phyloP scores from a whole-genome alignment of 2,329 filamentous ascomycete species.

The Hirsutella thompsonii region DNA sequence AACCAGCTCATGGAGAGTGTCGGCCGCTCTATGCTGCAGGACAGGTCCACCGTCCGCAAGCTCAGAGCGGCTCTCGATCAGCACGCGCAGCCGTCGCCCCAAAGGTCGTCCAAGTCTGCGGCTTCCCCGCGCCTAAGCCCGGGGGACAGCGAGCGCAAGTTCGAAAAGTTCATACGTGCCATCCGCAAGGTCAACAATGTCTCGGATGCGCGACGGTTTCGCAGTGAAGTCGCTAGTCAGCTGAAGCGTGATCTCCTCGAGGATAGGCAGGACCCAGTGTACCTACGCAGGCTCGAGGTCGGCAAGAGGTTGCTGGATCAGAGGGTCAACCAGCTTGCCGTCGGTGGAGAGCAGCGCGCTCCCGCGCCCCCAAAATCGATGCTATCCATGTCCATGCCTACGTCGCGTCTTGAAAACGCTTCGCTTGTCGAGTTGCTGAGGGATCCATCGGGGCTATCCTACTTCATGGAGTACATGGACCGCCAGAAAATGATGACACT shows the following conservation, averaged over 20 bases:
- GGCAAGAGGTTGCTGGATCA: slow-evolving; percentile 85
- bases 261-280: slow-evolving; percentile 72
- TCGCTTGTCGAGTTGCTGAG: slow-evolving; percentile 77
- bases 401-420: slow-evolving; percentile 60
- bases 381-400: slow-evolving; percentile 15
- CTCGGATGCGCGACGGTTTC: slow-evolving; percentile 82
- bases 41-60: slow-evolving; percentile 87
- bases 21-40: slow-evolving; percentile 77
- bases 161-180: slow-evolving; percentile 84
- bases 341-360: slow-evolving; percentile 40
- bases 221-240: slow-evolving; percentile 86
- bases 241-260: slow-evolving; percentile 71
- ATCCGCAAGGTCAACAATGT: slow-evolving; percentile 83
- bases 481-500: slow-evolving; percentile 73
- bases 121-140: slow-evolving; percentile 69
- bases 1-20: slow-evolving; percentile 91
- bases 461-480: slow-evolving; percentile 99
- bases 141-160: slow-evolving; percentile 78
- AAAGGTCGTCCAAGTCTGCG: slow-evolving; percentile 48
- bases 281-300: slow-evolving; percentile 80
- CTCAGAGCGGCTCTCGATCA: slow-evolving; percentile 85
- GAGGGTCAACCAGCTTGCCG: slow-evolving; percentile 69
- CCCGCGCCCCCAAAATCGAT: slow-evolving; percentile 12
- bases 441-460: slow-evolving; percentile 81
- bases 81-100: slow-evolving; percentile 66